A percentile compares a stretch with the other conserved stretches of the same genome.
These are phyloP conservation scores for Cryptosporidium parvum DNA, from an alignment of 169 alveolate species.

Conservation along the genomic window DNA sequence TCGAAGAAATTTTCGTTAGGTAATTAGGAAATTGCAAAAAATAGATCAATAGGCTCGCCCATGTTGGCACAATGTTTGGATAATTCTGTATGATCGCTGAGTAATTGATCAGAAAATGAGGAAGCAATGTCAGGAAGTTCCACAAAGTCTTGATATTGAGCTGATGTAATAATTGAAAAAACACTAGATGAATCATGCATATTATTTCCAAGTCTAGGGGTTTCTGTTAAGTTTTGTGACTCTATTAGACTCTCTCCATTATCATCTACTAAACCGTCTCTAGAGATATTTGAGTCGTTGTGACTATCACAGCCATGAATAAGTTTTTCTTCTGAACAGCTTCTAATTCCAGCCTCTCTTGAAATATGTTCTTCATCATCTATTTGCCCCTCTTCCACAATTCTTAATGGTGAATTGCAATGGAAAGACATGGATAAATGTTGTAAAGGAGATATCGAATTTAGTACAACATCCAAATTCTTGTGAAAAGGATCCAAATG, in stretches of 20 bases:
- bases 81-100: constrained; percentile 22
- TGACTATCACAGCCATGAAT: neutral
- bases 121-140: constrained; percentile 65
- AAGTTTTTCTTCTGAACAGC: neutral
- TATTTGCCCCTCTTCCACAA: constrained; percentile 8
- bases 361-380: constrained; percentile 4
- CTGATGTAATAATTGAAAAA: constrained; percentile 38
- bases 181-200: constrained; percentile 37
- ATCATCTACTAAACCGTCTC: neutral
- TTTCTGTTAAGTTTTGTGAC: constrained; percentile 23
- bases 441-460: constrained; percentile 3
- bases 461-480: constrained; percentile 17
- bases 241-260: constrained; percentile 20
- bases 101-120: constrained; percentile 36
- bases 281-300: neutral
- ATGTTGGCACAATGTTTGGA: constrained; percentile 25
- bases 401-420: constrained; percentile 15
- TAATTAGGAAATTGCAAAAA: constrained; percentile 40
- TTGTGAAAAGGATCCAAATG: constrained; percentile 5
- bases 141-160: constrained; percentile 49
- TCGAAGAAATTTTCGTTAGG: neutral
- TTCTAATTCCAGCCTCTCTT: neutral
- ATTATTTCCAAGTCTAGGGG: neutral
- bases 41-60: constrained; percentile 58
- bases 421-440: constrained; percentile 31